phyloP scores from a whole-genome alignment of 192 early-diverging fungal species.

The Coemansia sp. region DNA sequence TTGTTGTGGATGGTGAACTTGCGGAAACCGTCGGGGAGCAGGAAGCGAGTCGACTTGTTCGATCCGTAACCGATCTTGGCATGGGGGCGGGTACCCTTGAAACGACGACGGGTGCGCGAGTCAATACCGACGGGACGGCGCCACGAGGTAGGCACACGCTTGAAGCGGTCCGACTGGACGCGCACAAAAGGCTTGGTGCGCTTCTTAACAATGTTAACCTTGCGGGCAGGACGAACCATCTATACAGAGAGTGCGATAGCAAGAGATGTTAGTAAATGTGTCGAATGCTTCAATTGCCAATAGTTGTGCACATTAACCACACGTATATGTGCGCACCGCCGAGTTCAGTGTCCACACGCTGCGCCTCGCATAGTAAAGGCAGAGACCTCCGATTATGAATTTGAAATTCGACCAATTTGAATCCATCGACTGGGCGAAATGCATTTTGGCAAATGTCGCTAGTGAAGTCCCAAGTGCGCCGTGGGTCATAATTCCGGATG shows the following conservation, averaged over 20 bases:
- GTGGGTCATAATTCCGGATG: background rate
- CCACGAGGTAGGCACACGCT: slow-evolving; percentile 94
- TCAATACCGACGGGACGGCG: slow-evolving; percentile 99
- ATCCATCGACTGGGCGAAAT: background rate
- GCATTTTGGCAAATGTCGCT: background rate
- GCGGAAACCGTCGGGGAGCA: slow-evolving; percentile 98
- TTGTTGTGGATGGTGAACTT: slow-evolving; percentile 96
- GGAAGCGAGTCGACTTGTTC: slow-evolving; percentile 93
- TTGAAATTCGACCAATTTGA: background rate
- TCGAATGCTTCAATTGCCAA: background rate
- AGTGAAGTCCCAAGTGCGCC: background rate
- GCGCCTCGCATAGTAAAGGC: background rate
- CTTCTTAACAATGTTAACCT: slow-evolving; percentile 99
- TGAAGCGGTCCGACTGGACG: slow-evolving; percentile 98
- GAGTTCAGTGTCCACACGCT: too few species aligned
- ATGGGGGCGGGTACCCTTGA: slow-evolving; percentile 97
- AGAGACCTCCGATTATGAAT: background rate
- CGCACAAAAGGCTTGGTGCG: slow-evolving; percentile 95
- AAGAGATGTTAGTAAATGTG: background rate
- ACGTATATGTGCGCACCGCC: too few species aligned
- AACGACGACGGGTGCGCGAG: slow-evolving; percentile 94
- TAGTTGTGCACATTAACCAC: background rate
- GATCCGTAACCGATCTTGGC: slow-evolving; percentile 99
- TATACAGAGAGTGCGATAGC: slow-evolving; percentile 21
- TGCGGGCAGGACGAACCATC: slow-evolving; percentile 95